Conservation (phyloP, 1,284 basidiomycete genomes). For the Inonotus hispidus region DNA sequence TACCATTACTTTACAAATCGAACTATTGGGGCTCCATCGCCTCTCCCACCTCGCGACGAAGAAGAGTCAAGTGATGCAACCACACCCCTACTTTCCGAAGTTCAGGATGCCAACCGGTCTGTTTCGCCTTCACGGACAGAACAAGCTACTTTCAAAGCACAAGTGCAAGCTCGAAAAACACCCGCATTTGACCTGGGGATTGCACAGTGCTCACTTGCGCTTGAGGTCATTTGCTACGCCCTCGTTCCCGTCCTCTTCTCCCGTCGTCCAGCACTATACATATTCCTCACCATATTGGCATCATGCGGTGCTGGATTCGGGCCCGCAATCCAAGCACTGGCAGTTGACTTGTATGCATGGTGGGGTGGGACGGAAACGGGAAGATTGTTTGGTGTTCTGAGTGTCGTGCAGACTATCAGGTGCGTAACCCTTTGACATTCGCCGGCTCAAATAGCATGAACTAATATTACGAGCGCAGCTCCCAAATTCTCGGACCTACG, state of each 20-base stretch:
- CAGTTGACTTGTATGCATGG: conserved; percentile 53
- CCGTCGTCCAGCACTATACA: conserved; percentile 35
- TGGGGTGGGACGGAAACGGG: conserved; percentile 43
- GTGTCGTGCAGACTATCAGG: conserved; percentile 63
- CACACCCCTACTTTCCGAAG: conserved; percentile 1
- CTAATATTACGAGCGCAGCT: conserved; percentile 27
- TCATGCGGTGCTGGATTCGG: conserved; percentile 54
- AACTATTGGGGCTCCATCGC: no score
- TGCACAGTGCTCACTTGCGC: conserved; percentile 47
- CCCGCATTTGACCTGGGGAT: conserved; percentile 56
- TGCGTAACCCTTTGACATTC: conserved; percentile 28
- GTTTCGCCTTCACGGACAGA: background rate
- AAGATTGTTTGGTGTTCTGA: conserved; percentile 65
- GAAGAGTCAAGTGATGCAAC: conserved; percentile 1
- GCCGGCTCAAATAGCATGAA: background rate
- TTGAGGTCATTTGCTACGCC: conserved; percentile 55
- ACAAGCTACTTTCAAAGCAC: conserved; percentile 19
- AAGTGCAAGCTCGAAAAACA: conserved; percentile 7
- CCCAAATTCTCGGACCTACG: conserved; percentile 52
- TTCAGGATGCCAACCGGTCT: background rate
- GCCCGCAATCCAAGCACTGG: conserved; percentile 63
- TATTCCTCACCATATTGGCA: conserved; percentile 38
- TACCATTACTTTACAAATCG: conserved; percentile 27
- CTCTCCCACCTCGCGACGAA: background rate
- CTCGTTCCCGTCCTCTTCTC: conserved; percentile 43